Evolutionary conservation across 176 grass and related monocot genomes (phyloP).

Genomic region (Pontederia paniculata): DNA sequence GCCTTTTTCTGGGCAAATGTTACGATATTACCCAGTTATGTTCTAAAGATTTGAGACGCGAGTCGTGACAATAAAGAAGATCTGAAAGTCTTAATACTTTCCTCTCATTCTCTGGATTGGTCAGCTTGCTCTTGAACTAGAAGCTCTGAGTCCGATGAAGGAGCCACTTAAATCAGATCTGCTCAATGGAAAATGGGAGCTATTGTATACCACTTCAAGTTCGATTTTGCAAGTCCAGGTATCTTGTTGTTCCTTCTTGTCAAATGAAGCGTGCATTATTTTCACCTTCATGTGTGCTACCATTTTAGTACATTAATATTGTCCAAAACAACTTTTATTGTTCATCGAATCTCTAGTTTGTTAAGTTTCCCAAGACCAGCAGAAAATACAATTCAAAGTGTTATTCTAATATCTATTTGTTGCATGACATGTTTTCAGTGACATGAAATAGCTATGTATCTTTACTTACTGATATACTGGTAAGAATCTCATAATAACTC

Average conservation of each 20-base stretch:
- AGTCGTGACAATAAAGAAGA: no score
- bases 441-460: no score
- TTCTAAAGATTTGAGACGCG: background rate
- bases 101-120: background rate
- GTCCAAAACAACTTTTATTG: no score
- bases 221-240: conserved; percentile 76
- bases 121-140: conserved; percentile 54
- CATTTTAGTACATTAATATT: background rate
- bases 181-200: conserved; percentile 91
- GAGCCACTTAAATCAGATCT: conserved; percentile 79
- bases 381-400: no score
- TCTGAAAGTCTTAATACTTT: background rate
- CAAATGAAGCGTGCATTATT: background rate
- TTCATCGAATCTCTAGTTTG: no score
- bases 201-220: conserved; percentile 75
- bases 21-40: background rate
- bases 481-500: no score
- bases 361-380: no score
- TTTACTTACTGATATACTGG: no score
- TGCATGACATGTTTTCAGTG: no score
- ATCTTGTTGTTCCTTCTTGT: background rate
- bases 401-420: no score
- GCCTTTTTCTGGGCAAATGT: background rate
- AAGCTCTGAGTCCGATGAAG: conserved; percentile 57
- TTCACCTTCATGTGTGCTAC: background rate